A percentile compares a stretch with the other conserved stretches of the same genome.
Evolutionary conservation across 805 yeast species (phyloP).

Genomic region (Komagataella ulmi): DNA sequence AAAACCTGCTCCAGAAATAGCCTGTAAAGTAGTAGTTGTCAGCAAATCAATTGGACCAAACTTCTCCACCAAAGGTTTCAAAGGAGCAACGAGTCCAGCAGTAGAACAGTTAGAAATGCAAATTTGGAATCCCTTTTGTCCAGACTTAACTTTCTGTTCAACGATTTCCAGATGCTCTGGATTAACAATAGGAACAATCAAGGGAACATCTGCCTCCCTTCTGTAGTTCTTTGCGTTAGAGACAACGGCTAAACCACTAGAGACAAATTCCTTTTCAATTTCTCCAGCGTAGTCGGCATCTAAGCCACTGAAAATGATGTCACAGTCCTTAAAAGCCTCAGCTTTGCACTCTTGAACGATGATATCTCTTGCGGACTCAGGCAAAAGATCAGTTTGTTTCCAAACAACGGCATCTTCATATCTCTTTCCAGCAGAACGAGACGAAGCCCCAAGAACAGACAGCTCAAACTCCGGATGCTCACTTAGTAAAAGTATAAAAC

Average conservation of each 20-base stretch:
- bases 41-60: slow-evolving; percentile 86
- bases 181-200: slow-evolving; percentile 91
- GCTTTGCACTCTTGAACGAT: slow-evolving; percentile 68
- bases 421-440: slow-evolving; percentile 84
- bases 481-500: slow-evolving; percentile 75
- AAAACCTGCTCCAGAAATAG: slow-evolving; percentile 96
- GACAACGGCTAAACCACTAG: slow-evolving; percentile 69
- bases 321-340: slow-evolving; percentile 75
- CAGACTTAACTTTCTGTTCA: slow-evolving; percentile 37
- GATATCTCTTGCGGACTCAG: slow-evolving; percentile 48
- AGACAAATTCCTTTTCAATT: slow-evolving; percentile 75
- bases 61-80: slow-evolving; percentile 80
- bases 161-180: slow-evolving; percentile 77
- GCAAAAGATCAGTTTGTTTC: slow-evolving; percentile 85
- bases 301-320: slow-evolving; percentile 86
- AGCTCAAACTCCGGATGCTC: slow-evolving; percentile 86
- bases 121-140: slow-evolving; percentile 65
- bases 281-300: slow-evolving; percentile 91
- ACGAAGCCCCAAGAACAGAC: slow-evolving; percentile 79
- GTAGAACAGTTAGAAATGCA: slow-evolving; percentile 96
- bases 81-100: slow-evolving; percentile 94
- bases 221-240: slow-evolving; percentile 97
- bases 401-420: slow-evolving; percentile 82
- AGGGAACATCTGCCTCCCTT: slow-evolving; percentile 76
- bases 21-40: slow-evolving; percentile 89